phyloP scores from a whole-genome alignment of 306 rosid genomes.

The Cucurbita moschata region DNA sequence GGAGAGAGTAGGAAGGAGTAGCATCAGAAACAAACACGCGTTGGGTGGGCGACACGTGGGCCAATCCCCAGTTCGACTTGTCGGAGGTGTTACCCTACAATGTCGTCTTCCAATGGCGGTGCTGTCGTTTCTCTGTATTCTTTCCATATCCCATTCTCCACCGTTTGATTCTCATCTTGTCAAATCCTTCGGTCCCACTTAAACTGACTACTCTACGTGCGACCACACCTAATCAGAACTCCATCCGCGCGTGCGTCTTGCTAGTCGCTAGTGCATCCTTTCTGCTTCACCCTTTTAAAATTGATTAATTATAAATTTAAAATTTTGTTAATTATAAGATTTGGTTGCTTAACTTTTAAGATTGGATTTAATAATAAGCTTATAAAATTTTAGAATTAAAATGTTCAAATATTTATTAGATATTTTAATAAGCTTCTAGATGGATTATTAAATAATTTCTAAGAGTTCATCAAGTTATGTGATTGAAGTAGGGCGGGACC shows the following conservation, averaged over 20 bases:
- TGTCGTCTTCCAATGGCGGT: slow-evolving; percentile 17
- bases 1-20: slow-evolving; percentile 8
- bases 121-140: slow-evolving; percentile 9
- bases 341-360: too few relatives aligned
- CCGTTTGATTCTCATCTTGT: not conserved
- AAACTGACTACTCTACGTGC: not conserved
- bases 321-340: too few relatives aligned
- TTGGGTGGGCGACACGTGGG: slow-evolving; percentile 35
- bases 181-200: not conserved
- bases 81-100: slow-evolving; percentile 31
- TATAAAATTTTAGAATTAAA: too few relatives aligned
- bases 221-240: not conserved
- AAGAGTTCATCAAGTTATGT: not conserved
- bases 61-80: slow-evolving; percentile 27
- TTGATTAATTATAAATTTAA: too few relatives aligned
- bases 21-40: slow-evolving; percentile 13
- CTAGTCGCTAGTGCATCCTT: not conserved
- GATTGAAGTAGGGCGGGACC: not conserved
- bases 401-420: too few relatives aligned
- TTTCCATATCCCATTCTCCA: not conserved
- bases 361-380: too few relatives aligned
- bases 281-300: too few relatives aligned
- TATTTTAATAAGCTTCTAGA: too few relatives aligned
- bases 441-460: too few relatives aligned
- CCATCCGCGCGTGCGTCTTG: not conserved